Evolutionary conservation across 257 asterid genomes (phyloP).

Genomic region (Rhazya stricta): DNA sequence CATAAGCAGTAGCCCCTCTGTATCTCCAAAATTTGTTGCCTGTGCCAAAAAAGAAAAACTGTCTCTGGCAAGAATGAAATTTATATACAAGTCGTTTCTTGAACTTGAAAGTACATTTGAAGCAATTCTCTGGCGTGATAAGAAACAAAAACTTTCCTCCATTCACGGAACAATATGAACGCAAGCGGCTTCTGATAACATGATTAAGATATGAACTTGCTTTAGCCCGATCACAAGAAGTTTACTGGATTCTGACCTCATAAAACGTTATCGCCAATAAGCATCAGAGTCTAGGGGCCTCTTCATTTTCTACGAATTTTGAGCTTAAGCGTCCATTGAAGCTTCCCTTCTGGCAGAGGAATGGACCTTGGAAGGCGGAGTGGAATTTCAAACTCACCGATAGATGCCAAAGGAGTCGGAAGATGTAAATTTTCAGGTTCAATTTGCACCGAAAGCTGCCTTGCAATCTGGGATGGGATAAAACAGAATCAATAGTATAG

Average conservation of each 20-base stretch:
- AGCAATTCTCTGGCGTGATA: too few relatives aligned
- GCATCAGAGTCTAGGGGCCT: background rate
- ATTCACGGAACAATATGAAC: background rate
- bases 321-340: constrained; percentile 46
- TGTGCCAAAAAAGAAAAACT: background rate
- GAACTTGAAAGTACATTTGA: background rate
- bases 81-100: background rate
- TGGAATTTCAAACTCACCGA: constrained; percentile 77
- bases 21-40: background rate
- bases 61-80: background rate
- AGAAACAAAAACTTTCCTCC: background rate
- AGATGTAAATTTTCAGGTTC: constrained; percentile 64
- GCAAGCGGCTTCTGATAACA: background rate
- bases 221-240: too few relatives aligned
- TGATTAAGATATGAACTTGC: too few relatives aligned
- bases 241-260: too few relatives aligned
- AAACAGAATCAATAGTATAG: background rate
- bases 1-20: background rate
- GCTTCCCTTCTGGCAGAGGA: constrained; percentile 69
- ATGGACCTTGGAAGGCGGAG: constrained; percentile 71
- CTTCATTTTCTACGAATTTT: constrained; percentile 47
- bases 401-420: constrained; percentile 51
- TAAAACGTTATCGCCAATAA: background rate
- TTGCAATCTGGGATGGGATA: constrained; percentile 42
- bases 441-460: constrained; percentile 67